Percentiles rank a stretch among this genome's conserved stretches.
Conservation (phyloP, 2,329 filamentous ascomycete genomes). For the Plectosphaerella plurivora region DNA sequence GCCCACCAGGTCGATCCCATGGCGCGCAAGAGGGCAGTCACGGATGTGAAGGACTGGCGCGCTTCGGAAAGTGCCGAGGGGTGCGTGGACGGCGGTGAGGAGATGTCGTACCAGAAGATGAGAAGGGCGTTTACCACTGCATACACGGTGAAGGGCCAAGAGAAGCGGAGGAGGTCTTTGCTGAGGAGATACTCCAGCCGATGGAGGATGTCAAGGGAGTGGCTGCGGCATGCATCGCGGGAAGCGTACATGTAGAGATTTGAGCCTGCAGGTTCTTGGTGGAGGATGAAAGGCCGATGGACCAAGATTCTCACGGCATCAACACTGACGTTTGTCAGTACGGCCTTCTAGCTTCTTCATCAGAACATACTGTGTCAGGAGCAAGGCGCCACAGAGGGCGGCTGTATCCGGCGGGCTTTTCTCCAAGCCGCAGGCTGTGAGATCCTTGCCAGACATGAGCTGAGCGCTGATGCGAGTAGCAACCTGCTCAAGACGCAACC, state of each 20-base stretch:
- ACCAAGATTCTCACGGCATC: background rate
- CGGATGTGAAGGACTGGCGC: background rate
- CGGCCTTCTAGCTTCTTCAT: background rate
- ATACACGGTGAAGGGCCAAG: background rate
- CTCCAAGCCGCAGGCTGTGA: background rate
- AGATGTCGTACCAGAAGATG: background rate
- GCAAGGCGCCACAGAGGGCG: background rate
- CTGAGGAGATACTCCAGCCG: background rate
- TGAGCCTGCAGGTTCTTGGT: background rate
- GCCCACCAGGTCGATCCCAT: background rate
- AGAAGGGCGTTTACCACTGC: background rate
- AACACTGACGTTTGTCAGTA: background rate
- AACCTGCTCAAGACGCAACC: background rate
- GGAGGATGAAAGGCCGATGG: background rate
- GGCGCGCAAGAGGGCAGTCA: background rate
- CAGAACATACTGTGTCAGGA: background rate
- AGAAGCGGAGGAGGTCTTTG: background rate
- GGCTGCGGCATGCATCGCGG: background rate
- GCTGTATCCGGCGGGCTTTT: background rate
- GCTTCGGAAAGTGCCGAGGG: background rate
- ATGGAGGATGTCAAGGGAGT: background rate
- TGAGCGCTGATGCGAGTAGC: background rate
- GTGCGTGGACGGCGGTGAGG: background rate
- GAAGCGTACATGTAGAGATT: background rate
- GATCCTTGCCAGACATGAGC: background rate